Conservation (phyloP, 2,329 filamentous ascomycete species). For the Colletotrichum lentis region DNA sequence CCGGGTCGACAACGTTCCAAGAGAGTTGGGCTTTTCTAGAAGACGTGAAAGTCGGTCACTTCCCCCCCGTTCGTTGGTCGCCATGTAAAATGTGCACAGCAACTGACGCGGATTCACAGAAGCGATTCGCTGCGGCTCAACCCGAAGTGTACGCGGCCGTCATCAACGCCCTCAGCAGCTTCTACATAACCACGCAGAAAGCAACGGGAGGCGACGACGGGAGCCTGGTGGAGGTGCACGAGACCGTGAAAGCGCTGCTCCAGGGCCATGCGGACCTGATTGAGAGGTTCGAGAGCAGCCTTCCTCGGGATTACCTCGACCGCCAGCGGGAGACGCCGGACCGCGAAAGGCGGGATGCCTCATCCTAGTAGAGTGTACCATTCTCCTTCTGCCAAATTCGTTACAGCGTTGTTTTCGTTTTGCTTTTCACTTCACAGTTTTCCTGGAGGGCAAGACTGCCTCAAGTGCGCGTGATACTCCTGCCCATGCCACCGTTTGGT, state of each 20-base stretch:
- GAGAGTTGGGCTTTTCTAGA: conserved; percentile 25
- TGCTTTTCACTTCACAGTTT: too few relatives aligned
- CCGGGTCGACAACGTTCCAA: conserved; percentile 9
- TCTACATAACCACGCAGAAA: conserved; percentile 1
- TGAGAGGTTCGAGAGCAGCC: conserved; percentile 30
- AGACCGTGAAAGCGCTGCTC: conserved; percentile 7
- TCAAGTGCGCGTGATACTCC: too few relatives aligned
- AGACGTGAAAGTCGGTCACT: conserved; percentile 26
- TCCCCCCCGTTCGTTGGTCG: neutral
- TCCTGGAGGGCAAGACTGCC: too few relatives aligned
- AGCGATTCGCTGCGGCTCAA: conserved; percentile 23
- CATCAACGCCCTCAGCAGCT: conserved; percentile 26
- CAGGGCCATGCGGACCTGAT: conserved; percentile 25
- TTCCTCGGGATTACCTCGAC: conserved; percentile 20
- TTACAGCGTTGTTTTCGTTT: too few relatives aligned
- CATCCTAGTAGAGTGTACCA: too few relatives aligned
- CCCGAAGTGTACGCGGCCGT: conserved; percentile 29
- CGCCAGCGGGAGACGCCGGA: neutral
- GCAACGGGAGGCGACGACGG: neutral
- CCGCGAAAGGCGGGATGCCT: neutral
- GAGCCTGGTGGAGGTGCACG: conserved; percentile 13
- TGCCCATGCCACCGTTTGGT: too few relatives aligned
- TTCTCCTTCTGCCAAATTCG: neutral
- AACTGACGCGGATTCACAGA: conserved; percentile 13
- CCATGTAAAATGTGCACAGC: neutral